phyloP scores from a whole-genome alignment of 805 yeast species.

The Candida ponderosae region DNA sequence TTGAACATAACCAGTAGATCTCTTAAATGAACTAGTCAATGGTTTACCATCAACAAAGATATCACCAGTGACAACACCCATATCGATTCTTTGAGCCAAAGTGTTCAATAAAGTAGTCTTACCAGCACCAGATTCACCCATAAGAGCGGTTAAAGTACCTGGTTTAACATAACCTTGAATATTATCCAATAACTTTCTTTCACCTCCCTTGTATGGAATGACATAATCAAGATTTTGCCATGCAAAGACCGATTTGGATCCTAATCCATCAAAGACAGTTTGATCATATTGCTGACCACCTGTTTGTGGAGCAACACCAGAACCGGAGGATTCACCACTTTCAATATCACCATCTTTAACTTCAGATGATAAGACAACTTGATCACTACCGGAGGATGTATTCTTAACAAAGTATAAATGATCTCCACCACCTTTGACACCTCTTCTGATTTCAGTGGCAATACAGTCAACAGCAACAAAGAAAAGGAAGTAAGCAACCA shows the following conservation, averaged over 20 bases:
- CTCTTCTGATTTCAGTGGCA: constrained; percentile 46
- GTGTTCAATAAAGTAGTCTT: constrained; percentile 49
- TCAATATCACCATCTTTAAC: constrained; percentile 4
- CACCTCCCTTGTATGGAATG: constrained; percentile 23
- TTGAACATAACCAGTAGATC: constrained; percentile 52
- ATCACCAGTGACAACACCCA: constrained; percentile 51
- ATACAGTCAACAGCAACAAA: constrained; percentile 47
- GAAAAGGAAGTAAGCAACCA: constrained; percentile 41
- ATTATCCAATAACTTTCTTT: constrained; percentile 40
- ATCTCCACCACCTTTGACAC: constrained; percentile 24
- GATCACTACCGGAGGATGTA: constrained; percentile 17
- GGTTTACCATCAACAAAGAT: constrained; percentile 49
- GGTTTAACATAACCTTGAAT: constrained; percentile 65
- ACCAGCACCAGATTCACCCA: constrained; percentile 65
- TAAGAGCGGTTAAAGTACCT: constrained; percentile 48
- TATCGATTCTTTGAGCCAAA: constrained; percentile 41
- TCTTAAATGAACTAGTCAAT: constrained; percentile 41
- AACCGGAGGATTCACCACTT: constrained; percentile 1
- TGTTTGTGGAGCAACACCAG: not conserved
- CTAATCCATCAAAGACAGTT: constrained; percentile 16
- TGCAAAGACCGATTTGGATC: constrained; percentile 21
- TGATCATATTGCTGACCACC: constrained; percentile 29
- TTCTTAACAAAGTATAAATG: constrained; percentile 47
- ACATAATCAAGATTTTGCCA: constrained; percentile 26
- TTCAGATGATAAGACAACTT: not conserved